phyloP scores from a whole-genome alignment of 495 filamentous ascomycete genomes.

The Penicillium subrubescens region DNA sequence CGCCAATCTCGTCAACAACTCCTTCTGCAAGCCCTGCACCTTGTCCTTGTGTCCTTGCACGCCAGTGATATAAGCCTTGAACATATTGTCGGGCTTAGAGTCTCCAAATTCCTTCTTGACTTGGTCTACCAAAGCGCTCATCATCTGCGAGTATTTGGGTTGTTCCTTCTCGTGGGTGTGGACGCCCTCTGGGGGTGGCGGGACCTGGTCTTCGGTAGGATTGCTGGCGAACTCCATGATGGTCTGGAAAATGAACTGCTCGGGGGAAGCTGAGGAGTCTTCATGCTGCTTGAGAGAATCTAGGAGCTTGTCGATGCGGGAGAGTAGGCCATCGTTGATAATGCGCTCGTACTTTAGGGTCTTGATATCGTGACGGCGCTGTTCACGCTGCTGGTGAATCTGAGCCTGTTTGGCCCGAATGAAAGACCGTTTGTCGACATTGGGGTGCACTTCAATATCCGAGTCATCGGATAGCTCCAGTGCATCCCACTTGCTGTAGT shows the following conservation, averaged over 20 bases:
- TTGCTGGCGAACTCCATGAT: conserved; percentile 78
- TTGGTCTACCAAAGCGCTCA: conserved; percentile 87
- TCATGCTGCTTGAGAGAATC: conserved; percentile 67
- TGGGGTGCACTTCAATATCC: conserved; percentile 97
- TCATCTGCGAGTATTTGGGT: conserved; percentile 93
- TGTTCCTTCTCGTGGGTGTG: conserved; percentile 72
- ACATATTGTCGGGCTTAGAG: conserved; percentile 61
- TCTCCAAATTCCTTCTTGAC: conserved; percentile 88
- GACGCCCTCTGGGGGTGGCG: conserved; percentile 72
- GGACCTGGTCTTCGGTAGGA: conserved; percentile 72
- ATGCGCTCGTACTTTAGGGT: conserved; percentile 90
- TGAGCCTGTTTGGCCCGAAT: conserved; percentile 97
- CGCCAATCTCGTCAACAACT: conserved; percentile 70
- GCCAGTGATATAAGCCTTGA: conserved; percentile 72
- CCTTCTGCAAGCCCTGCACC: conserved; percentile 73
- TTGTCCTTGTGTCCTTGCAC: conserved; percentile 74
- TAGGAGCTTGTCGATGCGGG: conserved; percentile 78
- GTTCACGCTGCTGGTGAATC: conserved; percentile 85
- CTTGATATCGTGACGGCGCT: conserved; percentile 84
- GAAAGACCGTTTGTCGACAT: conserved; percentile 98
- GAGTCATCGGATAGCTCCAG: conserved; percentile 97
- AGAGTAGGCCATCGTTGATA: conserved; percentile 87
- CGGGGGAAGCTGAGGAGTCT: conserved; percentile 68
- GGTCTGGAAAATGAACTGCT: conserved; percentile 81
- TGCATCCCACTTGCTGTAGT: conserved; percentile 97